Conservation (phyloP, 805 yeast genomes). For the Nakazawaea ambrosiae region DNA sequence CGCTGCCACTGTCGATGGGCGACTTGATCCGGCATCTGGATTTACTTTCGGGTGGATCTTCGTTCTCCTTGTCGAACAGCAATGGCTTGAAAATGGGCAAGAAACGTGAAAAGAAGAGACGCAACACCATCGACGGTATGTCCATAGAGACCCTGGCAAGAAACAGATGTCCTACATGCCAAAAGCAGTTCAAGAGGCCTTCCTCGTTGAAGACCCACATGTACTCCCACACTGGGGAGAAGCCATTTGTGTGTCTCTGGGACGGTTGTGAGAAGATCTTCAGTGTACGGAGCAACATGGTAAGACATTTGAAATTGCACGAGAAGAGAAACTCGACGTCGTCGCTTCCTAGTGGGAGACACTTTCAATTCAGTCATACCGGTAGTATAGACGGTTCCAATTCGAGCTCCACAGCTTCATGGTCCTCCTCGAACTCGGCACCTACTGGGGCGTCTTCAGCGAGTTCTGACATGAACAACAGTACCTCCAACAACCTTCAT, state of each 20-base stretch:
- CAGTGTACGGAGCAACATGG: slow-evolving; percentile 74
- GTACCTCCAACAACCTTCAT: no score
- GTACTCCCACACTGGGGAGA: slow-evolving; percentile 78
- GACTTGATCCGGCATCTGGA: not conserved
- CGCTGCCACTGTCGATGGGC: not conserved
- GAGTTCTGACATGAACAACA: no score
- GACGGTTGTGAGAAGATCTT: slow-evolving; percentile 61
- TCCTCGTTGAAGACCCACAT: slow-evolving; percentile 75
- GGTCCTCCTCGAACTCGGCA: no score
- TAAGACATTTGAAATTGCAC: slow-evolving; percentile 71
- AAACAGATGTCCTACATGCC: slow-evolving; percentile 51
- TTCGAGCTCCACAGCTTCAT: no score
- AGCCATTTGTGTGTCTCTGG: slow-evolving; percentile 61
- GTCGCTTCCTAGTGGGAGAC: no score
- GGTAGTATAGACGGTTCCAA: no score
- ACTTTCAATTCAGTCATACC: no score
- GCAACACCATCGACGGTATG: slow-evolving; percentile 27
- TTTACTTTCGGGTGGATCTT: not conserved
- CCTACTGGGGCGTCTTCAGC: no score
- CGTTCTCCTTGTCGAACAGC: not conserved
- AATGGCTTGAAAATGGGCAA: not conserved
- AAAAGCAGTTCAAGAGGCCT: slow-evolving; percentile 75
- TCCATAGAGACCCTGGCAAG: slow-evolving; percentile 36
- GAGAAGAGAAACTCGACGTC: slow-evolving; percentile 13
- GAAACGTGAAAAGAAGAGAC: slow-evolving; percentile 12